phyloP scores from a whole-genome alignment of 1,284 basidiomycete genomes.

The Neotropicomus parvogracilis region DNA sequence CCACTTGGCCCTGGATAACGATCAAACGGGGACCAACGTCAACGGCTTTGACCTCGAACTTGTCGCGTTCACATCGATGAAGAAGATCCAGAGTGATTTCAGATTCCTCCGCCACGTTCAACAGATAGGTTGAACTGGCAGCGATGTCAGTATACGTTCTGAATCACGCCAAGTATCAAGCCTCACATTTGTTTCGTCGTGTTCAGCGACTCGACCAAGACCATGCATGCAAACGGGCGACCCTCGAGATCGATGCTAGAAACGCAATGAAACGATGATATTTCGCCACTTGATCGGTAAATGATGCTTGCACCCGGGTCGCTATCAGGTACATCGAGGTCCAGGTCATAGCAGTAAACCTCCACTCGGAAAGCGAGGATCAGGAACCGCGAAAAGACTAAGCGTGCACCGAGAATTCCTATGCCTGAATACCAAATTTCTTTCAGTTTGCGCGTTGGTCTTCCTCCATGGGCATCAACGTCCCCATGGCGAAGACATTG shows the following conservation, averaged over 20 bases:
- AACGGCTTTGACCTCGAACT: no score
- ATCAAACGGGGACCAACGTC: no score
- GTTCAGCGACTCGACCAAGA: slow-evolving; percentile 9
- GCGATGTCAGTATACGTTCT: no score
- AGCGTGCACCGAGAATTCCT: not conserved
- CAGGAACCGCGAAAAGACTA: slow-evolving; percentile 20
- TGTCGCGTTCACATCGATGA: no score
- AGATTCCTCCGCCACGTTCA: no score
- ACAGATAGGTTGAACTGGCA: no score
- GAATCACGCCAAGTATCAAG: no score
- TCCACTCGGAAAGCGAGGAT: slow-evolving; percentile 16
- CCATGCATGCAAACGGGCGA: slow-evolving; percentile 16
- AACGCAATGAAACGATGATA: slow-evolving; percentile 10
- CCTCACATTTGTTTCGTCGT: slow-evolving; percentile 6
- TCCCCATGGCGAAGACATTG: no score
- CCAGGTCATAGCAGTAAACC: slow-evolving; percentile 20
- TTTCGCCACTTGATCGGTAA: slow-evolving; percentile 5
- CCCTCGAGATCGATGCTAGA: slow-evolving; percentile 17
- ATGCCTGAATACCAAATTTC: slow-evolving; percentile 18
- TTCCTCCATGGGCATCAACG: not conserved
- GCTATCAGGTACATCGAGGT: slow-evolving; percentile 11
- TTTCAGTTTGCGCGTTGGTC: not conserved
- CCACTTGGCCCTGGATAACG: no score
- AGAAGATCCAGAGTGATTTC: no score
- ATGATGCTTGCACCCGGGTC: slow-evolving; percentile 11